phyloP scores from a whole-genome alignment of 192 early-diverging fungal species.

The Coemansia pectinata region DNA sequence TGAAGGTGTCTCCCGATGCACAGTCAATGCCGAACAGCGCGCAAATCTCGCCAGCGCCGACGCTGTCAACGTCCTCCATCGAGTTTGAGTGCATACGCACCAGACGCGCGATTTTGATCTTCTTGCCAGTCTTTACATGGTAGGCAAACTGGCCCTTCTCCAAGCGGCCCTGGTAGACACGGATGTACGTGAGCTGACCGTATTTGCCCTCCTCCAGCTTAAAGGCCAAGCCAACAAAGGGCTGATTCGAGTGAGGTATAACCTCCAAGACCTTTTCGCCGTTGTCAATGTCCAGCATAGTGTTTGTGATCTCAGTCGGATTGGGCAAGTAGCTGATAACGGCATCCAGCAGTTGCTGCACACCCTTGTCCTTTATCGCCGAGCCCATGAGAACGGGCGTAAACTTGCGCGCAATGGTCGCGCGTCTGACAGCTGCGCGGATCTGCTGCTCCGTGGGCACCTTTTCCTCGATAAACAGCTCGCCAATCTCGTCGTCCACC shows the following conservation, averaged over 20 bases:
- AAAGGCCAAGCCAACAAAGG: constrained; percentile 85
- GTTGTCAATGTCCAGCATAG: constrained; percentile 69
- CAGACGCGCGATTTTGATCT: constrained; percentile 92
- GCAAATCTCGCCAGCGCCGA: constrained; percentile 95
- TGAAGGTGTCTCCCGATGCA: constrained; percentile 96
- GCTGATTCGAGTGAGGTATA: constrained; percentile 64
- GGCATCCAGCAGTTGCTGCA: constrained; percentile 75
- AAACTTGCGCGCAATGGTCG: constrained; percentile 77
- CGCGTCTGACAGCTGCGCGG: constrained; percentile 71
- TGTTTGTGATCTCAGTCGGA: constrained; percentile 71
- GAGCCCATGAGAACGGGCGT: constrained; percentile 85
- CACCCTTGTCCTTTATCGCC: constrained; percentile 82
- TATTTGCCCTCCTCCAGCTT: constrained; percentile 93
- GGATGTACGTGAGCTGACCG: constrained; percentile 95
- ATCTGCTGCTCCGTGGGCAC: constrained; percentile 69
- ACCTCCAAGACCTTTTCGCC: constrained; percentile 64
- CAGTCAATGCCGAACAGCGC: constrained; percentile 98
- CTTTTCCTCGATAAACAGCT: constrained; percentile 79
- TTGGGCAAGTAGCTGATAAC: constrained; percentile 71
- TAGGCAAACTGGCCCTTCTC: constrained; percentile 84
- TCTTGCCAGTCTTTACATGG: constrained; percentile 89
- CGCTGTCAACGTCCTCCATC: constrained; percentile 94
- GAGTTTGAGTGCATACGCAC: constrained; percentile 99
- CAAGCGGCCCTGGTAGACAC: constrained; percentile 93
- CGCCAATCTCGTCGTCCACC: constrained; percentile 81